Percentiles rank a stretch among this genome's conserved stretches.
Evolutionary conservation across 768 basidiomycete genomes (phyloP).

Genomic region (Pleurotus tuber-regium): DNA sequence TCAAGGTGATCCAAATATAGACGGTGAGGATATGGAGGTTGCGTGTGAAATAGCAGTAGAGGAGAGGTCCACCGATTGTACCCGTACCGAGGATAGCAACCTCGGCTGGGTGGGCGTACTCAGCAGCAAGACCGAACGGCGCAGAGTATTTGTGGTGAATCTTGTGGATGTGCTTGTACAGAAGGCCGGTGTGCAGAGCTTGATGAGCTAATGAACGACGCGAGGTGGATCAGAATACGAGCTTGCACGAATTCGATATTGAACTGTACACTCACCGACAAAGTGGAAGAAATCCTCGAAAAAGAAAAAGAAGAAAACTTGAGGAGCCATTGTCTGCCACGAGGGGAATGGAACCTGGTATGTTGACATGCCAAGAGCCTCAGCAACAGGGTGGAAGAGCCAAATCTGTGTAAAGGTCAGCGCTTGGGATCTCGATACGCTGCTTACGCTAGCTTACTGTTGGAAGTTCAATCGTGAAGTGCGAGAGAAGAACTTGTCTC

Average conservation of each 20-base stretch:
- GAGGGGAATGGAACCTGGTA: conserved; percentile 91
- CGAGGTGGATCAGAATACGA: background rate
- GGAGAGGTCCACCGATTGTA: conserved; percentile 83
- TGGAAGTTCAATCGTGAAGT: conserved; percentile 94
- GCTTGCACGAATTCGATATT: background rate
- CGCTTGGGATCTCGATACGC: background rate
- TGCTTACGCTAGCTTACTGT: conserved; percentile 50
- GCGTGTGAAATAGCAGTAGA: conserved; percentile 74
- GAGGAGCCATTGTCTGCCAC: conserved; percentile 64
- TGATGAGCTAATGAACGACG: conserved; percentile 63
- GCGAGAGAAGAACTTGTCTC: conserved; percentile 89
- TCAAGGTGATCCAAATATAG: conserved; percentile 90
- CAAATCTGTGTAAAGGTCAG: conserved; percentile 55
- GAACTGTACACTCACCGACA: conserved; percentile 48
- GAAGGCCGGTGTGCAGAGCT: conserved; percentile 76
- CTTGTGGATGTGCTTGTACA: conserved; percentile 95
- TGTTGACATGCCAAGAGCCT: conserved; percentile 84
- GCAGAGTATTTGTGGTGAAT: conserved; percentile 97
- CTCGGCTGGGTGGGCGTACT: conserved; percentile 97
- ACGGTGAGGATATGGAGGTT: conserved; percentile 91
- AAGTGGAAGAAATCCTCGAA: conserved; percentile 98
- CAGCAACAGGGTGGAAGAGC: conserved; percentile 90
- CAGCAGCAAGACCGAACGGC: conserved; percentile 95
- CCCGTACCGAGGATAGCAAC: conserved; percentile 93
- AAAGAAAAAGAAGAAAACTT: conserved; percentile 87